phyloP scores from a whole-genome alignment of 257 asterid genomes.

The Solanum habrochaites region DNA sequence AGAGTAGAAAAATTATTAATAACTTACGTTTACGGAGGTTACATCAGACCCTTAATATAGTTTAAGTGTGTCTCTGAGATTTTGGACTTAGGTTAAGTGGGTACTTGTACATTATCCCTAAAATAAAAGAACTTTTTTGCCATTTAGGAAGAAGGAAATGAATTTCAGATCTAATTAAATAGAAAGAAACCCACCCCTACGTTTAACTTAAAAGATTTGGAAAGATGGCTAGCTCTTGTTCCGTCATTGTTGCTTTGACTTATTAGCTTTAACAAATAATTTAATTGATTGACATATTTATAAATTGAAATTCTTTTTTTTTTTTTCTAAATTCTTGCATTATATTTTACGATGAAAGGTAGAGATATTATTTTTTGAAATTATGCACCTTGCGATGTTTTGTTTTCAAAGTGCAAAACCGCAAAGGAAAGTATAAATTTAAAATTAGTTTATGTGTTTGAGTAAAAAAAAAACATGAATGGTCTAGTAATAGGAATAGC shows the following conservation, averaged over 20 bases:
- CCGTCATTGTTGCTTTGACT: not conserved
- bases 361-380: no score
- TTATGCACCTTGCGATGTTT: no score
- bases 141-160: not conserved
- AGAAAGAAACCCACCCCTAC: not conserved
- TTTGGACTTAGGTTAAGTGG: no score
- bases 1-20: no score
- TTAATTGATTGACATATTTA: not conserved
- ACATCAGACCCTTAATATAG: no score
- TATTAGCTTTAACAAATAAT: not conserved
- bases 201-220: not conserved
- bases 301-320: no score
- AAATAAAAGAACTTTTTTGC: not conserved
- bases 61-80: no score
- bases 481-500: not conserved
- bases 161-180: not conserved
- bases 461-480: not conserved
- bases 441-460: not conserved
- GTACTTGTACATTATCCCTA: no score
- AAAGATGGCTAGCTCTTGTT: not conserved
- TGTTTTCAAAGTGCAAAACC: not conserved
- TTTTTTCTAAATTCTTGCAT: no score
- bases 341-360: no score
- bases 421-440: not conserved
- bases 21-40: no score